phyloP scores from a whole-genome alignment of 768 basidiomycete genomes.

The Paxillus rubicundulus region DNA sequence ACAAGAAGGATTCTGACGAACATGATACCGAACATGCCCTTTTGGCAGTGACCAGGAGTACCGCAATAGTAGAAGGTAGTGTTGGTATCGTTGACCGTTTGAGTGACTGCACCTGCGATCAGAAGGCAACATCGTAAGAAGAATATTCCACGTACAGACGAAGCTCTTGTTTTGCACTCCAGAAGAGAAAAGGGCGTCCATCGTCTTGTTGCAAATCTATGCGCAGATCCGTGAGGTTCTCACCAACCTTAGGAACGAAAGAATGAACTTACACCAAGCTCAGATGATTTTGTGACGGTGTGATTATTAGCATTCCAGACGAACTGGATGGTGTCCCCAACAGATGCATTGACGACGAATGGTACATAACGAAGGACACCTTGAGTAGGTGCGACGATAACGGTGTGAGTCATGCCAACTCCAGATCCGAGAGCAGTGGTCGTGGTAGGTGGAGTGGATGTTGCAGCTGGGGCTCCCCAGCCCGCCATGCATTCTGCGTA shows the following conservation, averaged over 20 bases:
- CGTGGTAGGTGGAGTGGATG: slow-evolving; percentile 22
- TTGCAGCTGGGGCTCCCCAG: slow-evolving; percentile 43
- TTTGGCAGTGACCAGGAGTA: slow-evolving; percentile 66
- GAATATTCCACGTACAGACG: slow-evolving; percentile 42
- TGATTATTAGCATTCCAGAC: slow-evolving; percentile 78
- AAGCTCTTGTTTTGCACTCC: slow-evolving; percentile 63
- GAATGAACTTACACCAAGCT: slow-evolving; percentile 33
- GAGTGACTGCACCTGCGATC: slow-evolving; percentile 44
- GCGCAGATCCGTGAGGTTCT: not conserved
- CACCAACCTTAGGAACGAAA: not conserved
- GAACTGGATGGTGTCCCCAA: slow-evolving; percentile 75
- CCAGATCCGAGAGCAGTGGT: slow-evolving; percentile 35
- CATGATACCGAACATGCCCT: slow-evolving; percentile 87
- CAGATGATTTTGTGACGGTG: slow-evolving; percentile 79
- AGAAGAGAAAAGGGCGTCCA: slow-evolving; percentile 56
- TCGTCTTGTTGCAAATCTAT: slow-evolving; percentile 69
- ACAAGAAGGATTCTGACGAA: slow-evolving; percentile 21
- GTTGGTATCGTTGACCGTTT: slow-evolving; percentile 70
- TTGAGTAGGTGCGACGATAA: slow-evolving; percentile 75
- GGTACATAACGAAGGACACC: slow-evolving; percentile 76
- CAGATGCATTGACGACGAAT: slow-evolving; percentile 70
- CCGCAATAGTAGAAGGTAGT: slow-evolving; percentile 77
- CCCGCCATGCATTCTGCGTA: slow-evolving; percentile 60
- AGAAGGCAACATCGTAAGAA: not conserved
- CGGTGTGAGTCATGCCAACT: slow-evolving; percentile 61